Conservation (phyloP, 495 filamentous ascomycete species). For the Tricharina praecox region DNA sequence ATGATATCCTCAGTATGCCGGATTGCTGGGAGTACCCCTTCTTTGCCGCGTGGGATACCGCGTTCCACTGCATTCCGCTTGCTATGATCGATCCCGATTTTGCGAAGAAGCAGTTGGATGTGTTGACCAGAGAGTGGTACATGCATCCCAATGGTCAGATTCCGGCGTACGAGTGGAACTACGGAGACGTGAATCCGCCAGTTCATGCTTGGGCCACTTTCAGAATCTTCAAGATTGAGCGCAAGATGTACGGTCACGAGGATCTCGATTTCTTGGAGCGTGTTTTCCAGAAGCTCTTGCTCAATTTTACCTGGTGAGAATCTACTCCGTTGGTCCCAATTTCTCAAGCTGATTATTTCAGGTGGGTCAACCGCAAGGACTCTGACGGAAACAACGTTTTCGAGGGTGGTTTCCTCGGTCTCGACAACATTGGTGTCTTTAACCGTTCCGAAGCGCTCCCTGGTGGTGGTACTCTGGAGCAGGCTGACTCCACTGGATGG, state of each 20-base stretch:
- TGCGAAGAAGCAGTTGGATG: constrained; percentile 89
- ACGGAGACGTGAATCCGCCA: constrained; percentile 89
- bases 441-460: constrained; percentile 95
- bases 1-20: constrained; percentile 92
- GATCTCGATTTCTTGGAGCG: constrained; percentile 90
- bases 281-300: constrained; percentile 85
- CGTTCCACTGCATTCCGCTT: constrained; percentile 87
- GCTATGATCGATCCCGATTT: constrained; percentile 97
- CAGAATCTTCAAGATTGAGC: constrained; percentile 90
- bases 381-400: constrained; percentile 88
- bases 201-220: constrained; percentile 95
- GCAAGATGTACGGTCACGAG: constrained; percentile 87
- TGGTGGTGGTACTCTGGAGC: constrained; percentile 81
- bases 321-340: constrained; percentile 27
- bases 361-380: constrained; percentile 91
- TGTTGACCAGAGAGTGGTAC: constrained; percentile 95
- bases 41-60: constrained; percentile 94
- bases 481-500: constrained; percentile 95
- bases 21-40: constrained; percentile 98
- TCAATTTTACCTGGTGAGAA: constrained; percentile 99
- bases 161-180: constrained; percentile 84
- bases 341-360: constrained; percentile 11
- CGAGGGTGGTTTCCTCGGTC: constrained; percentile 87
- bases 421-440: constrained; percentile 94
- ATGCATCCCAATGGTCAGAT: constrained; percentile 97